phyloP scores from a whole-genome alignment of 2,329 filamentous ascomycete species.

The Exophiala sideris region DNA sequence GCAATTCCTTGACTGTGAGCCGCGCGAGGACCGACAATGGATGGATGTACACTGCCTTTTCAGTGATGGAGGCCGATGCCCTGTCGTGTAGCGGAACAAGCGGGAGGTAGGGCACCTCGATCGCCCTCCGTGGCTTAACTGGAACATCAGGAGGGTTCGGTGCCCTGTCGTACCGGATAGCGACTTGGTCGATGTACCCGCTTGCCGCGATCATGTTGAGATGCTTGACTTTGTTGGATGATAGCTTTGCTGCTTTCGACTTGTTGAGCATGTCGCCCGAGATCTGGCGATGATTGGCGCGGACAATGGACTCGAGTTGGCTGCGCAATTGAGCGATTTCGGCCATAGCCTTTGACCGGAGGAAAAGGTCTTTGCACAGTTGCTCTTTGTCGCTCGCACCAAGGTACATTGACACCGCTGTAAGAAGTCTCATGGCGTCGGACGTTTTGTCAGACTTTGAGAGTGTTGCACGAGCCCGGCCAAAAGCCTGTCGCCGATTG shows the following conservation, averaged over 20 bases:
- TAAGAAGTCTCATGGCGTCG: slow-evolving; percentile 86
- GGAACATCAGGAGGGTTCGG: slow-evolving; percentile 65
- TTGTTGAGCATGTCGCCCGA: slow-evolving; percentile 64
- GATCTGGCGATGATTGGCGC: slow-evolving; percentile 62
- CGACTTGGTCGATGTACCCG: slow-evolving; percentile 91
- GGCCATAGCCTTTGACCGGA: slow-evolving; percentile 79
- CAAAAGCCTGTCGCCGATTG: slow-evolving; percentile 61
- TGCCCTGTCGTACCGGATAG: slow-evolving; percentile 83
- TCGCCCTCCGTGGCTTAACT: slow-evolving; percentile 75
- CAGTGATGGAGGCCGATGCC: slow-evolving; percentile 47
- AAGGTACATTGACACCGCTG: slow-evolving; percentile 76
- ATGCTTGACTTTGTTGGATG: slow-evolving; percentile 67
- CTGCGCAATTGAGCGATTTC: slow-evolving; percentile 79
- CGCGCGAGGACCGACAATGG: slow-evolving; percentile 77
- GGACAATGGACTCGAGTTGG: slow-evolving; percentile 79
- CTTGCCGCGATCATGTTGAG: slow-evolving; percentile 89
- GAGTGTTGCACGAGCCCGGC: slow-evolving; percentile 73
- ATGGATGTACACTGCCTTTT: slow-evolving; percentile 79
- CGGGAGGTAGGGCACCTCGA: slow-evolving; percentile 87
- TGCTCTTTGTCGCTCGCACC: slow-evolving; percentile 62
- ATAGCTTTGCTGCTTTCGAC: slow-evolving; percentile 55
- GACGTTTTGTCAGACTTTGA: slow-evolving; percentile 76
- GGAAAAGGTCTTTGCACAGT: slow-evolving; percentile 81
- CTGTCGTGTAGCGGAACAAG: slow-evolving; percentile 58
- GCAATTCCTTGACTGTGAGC: slow-evolving; percentile 67